These are phyloP conservation scores for Torulaspora delbrueckii DNA, from an alignment of 805 yeast genomes.

Conservation along the genomic window DNA sequence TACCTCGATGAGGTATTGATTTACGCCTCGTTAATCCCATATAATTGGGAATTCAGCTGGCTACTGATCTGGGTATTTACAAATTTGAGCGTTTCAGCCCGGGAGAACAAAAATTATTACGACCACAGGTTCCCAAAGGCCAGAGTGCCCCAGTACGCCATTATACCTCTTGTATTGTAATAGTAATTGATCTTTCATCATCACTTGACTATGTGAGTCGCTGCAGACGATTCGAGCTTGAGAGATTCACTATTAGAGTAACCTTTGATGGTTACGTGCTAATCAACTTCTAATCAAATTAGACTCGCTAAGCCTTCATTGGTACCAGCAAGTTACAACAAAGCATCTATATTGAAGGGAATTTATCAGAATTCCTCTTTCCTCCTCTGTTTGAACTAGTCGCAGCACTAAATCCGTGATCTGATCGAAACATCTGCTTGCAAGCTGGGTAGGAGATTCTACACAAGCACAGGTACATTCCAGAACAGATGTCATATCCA, in stretches of 20 bases:
- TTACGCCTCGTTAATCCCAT: conserved; percentile 38
- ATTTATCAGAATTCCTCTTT: too few species aligned
- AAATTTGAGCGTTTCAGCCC: conserved; percentile 53
- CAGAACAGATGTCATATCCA: conserved; percentile 23
- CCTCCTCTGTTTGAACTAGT: too few species aligned
- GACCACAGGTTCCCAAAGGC: conserved; percentile 19
- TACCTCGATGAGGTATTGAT: conserved; percentile 61
- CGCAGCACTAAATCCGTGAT: not conserved
- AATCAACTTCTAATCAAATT: not conserved
- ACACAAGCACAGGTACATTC: not conserved
- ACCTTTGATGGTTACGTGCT: not conserved
- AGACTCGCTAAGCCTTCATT: not conserved
- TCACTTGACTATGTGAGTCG: not conserved
- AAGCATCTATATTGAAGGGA: not conserved
- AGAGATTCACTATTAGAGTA: not conserved
- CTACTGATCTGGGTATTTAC: conserved; percentile 33
- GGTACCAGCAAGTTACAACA: not conserved
- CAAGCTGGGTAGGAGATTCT: not conserved
- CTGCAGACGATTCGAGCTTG: not conserved
- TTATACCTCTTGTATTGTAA: conserved; percentile 19
- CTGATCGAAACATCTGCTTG: not conserved
- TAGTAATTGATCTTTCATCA: not conserved
- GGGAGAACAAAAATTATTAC: conserved; percentile 50
- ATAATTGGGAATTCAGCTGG: conserved; percentile 21
- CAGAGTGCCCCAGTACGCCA: conserved; percentile 18